Evolutionary conservation across 169 alveolate genomes (phyloP), one percentile per base, ranked within the genome.

Genomic region (Babesia ovata): DNA sequence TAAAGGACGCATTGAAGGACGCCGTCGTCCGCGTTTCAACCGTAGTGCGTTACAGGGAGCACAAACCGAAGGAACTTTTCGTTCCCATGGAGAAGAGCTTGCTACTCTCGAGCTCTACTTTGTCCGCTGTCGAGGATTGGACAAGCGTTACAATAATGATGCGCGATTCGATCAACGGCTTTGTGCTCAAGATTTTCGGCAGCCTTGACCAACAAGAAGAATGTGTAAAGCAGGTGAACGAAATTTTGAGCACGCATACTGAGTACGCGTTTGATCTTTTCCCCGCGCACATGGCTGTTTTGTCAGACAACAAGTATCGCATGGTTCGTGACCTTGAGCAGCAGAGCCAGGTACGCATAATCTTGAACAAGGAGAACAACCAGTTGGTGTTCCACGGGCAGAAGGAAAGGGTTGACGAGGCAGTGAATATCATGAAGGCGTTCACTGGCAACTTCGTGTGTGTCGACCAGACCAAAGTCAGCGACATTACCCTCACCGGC

Each of bases 281-380:
- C 6, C 71, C 77, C 19, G 86, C 72, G n/a, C 78, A 77, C 21
- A 42, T 63, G 46, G 74, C 73, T 17, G 76, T 77, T 14, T 42
- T 77, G 78, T 50, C 75, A 36, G 86, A 77, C 61, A 71, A 77
- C 60, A 66, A 69, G 52, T 54, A 56, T 66, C 76, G 76, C 65
- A 77, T 57, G 42, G 28, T 77, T 19, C 11, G 28, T 4, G 86
- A 77, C 26, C 65, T 66, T 14, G 86, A 77, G 58, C 36, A 45
- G 26, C 66, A 59, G 46, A 63, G 44, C 29, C 76, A 69, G 46
- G 65, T 63, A 0, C 59, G 44, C 56, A 42, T 77, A 16, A 52
- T 71, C 11, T 39, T 59, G 53, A 59, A 63, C 39, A 77, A 59
- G 60, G 70, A 54, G 26, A 57, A 14, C 57, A 71, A 59, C 60